Percentiles rank a stretch among this genome's conserved stretches.
These are phyloP conservation scores for Globisporangium viniferum DNA, from an alignment of 352 stramenopile genomes.

Conservation along the genomic window DNA sequence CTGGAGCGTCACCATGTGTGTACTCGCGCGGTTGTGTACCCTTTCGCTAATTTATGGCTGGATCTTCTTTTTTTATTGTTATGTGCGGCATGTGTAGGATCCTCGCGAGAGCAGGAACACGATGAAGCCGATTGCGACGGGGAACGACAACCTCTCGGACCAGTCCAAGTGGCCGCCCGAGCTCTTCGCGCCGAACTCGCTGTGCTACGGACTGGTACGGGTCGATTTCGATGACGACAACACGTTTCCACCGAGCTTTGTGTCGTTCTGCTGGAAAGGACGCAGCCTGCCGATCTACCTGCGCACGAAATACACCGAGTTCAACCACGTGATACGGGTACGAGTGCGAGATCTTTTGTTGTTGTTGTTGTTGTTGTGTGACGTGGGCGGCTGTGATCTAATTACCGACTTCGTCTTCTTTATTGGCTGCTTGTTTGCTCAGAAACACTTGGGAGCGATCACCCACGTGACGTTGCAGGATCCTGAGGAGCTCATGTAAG, in stretches of 20 bases:
- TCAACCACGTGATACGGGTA: conserved; percentile 86
- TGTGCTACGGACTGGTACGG: conserved; percentile 81
- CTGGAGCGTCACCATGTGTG: not conserved
- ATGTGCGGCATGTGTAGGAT: conserved; percentile 31
- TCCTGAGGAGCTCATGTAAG: conserved; percentile 74
- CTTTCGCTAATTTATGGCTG: not conserved
- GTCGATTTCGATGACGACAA: conserved; percentile 69
- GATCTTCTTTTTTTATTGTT: not conserved
- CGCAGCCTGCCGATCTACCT: conserved; percentile 81
- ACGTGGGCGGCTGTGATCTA: not conserved
- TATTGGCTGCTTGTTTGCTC: not conserved
- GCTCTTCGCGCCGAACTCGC: conserved; percentile 71
- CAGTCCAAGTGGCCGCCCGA: conserved; percentile 65
- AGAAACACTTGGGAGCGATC: conserved; percentile 83
- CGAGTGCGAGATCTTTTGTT: conserved; percentile 9
- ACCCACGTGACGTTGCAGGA: conserved; percentile 73
- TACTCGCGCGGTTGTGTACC: not conserved
- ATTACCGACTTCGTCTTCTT: conserved; percentile 12
- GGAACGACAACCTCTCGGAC: conserved; percentile 66
- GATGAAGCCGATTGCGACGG: conserved; percentile 67
- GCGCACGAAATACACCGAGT: conserved; percentile 86
- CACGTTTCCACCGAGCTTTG: conserved; percentile 56
- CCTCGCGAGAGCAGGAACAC: conserved; percentile 78
- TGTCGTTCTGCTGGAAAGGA: conserved; percentile 90
- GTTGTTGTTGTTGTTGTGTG: not conserved